Conservation (phyloP, 1,284 basidiomycete genomes). For the Cryptococcus sp. region DNA sequence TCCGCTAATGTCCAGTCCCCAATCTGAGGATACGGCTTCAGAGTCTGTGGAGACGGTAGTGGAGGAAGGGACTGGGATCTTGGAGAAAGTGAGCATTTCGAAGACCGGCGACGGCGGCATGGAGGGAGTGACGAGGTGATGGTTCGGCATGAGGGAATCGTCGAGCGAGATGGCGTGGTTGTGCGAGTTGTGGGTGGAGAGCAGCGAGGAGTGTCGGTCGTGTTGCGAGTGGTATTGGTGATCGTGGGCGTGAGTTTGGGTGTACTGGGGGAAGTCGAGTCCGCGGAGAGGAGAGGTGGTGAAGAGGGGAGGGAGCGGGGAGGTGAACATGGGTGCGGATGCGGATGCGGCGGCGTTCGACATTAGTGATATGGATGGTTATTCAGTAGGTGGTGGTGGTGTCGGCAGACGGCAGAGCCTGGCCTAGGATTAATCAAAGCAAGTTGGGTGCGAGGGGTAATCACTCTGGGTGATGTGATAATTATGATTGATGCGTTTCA, state of each 20-base stretch:
- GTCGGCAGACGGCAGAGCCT: no score
- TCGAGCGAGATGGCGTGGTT: conserved; percentile 1
- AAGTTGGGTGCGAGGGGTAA: no score
- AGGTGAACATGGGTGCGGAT: neutral
- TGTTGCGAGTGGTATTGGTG: neutral
- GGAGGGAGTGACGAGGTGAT: conserved; percentile 1
- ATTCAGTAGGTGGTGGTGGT: no score
- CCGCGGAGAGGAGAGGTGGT: conserved; percentile 10
- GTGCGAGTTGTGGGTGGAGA: conserved; percentile 4
- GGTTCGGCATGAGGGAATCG: neutral
- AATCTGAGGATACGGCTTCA: conserved; percentile 19
- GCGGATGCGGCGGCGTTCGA: no score
- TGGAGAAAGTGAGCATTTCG: conserved; percentile 14
- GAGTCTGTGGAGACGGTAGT: conserved; percentile 19
- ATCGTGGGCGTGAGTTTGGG: neutral
- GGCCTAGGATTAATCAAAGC: no score
- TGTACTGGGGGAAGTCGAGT: neutral
- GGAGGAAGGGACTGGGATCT: conserved; percentile 12
- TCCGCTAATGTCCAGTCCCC: conserved; percentile 1
- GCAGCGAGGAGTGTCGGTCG: neutral
- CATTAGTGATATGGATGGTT: no score
- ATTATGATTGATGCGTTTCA: no score
- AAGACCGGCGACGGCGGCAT: conserved; percentile 7
- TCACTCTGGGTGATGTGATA: no score
- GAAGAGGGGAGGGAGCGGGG: conserved; percentile 14